Evolutionary conservation across 2,329 filamentous ascomycete species (phyloP).

Genomic region (Diaporthe citrichinensis): DNA sequence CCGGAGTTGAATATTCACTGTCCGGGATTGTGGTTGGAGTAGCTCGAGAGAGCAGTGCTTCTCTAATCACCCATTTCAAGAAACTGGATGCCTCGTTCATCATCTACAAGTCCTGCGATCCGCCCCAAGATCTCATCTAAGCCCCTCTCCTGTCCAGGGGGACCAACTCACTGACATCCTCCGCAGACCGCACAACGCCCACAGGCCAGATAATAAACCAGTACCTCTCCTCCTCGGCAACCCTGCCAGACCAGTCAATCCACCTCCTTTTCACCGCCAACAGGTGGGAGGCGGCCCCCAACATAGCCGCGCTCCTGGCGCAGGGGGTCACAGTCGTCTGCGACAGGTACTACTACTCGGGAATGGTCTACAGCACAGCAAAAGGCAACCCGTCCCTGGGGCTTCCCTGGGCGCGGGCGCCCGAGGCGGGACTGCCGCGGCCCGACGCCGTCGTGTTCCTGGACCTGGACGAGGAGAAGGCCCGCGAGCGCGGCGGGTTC

Average conservation of each 20-base stretch:
- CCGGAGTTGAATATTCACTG: no score
- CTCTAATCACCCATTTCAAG: not conserved
- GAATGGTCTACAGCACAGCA: constrained; percentile 92
- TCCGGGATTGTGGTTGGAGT: not conserved
- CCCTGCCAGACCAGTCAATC: constrained; percentile 86
- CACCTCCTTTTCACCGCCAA: constrained; percentile 94
- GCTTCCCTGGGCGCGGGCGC: constrained; percentile 84
- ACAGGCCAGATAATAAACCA: constrained; percentile 90
- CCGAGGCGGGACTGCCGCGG: constrained; percentile 87
- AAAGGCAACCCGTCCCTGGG: constrained; percentile 81
- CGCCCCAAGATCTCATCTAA: not conserved
- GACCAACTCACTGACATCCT: not conserved
- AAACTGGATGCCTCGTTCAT: not conserved
- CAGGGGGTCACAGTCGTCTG: constrained; percentile 83
- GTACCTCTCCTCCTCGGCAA: constrained; percentile 81
- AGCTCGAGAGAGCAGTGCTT: not conserved
- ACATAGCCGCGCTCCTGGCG: constrained; percentile 68
- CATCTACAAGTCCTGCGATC: not conserved
- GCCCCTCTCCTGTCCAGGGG: no score
- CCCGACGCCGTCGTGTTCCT: constrained; percentile 92
- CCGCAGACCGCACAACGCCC: constrained; percentile 81
- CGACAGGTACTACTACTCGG: constrained; percentile 96
- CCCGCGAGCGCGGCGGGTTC: constrained; percentile 85
- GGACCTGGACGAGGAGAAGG: constrained; percentile 81
- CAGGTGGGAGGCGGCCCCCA: constrained; percentile 81